Percentiles rank a stretch among this genome's conserved stretches.
Conservation (phyloP, 2,329 filamentous ascomycete species). For the Polychaeton citri region DNA sequence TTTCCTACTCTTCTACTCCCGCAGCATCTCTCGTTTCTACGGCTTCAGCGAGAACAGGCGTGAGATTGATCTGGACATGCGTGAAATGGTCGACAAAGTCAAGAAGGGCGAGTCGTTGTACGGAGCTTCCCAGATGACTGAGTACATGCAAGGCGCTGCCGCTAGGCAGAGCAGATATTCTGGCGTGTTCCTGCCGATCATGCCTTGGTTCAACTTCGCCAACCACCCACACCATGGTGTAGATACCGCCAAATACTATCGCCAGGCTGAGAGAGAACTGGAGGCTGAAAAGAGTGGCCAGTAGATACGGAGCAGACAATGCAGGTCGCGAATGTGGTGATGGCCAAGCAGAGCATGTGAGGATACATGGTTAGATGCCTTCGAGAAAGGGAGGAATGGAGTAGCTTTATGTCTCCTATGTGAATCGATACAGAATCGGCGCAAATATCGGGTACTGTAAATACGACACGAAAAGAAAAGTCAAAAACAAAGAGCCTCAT, state of each 20-base stretch:
- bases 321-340: background rate
- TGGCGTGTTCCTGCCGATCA: conserved; percentile 64
- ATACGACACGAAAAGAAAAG: background rate
- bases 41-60: conserved; percentile 84
- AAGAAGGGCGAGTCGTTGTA: conserved; percentile 86
- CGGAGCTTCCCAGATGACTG: conserved; percentile 61
- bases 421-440: background rate
- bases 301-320: background rate
- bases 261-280: conserved; percentile 84
- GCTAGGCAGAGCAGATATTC: conserved; percentile 87
- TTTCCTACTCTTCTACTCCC: conserved; percentile 73
- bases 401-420: background rate
- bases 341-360: background rate
- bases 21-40: conserved; percentile 80
- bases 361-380: no score
- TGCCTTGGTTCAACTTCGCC: conserved; percentile 98
- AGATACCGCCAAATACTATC: conserved; percentile 97
- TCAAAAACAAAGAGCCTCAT: no score
- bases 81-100: conserved; percentile 93
- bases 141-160: conserved; percentile 89
- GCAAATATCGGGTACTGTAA: background rate
- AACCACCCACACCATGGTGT: conserved; percentile 95
- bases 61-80: conserved; percentile 92
- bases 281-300: conserved; percentile 53
- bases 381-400: background rate